phyloP scores from a whole-genome alignment of 2,329 filamentous ascomycete genomes.

The Ustulina deusta region DNA sequence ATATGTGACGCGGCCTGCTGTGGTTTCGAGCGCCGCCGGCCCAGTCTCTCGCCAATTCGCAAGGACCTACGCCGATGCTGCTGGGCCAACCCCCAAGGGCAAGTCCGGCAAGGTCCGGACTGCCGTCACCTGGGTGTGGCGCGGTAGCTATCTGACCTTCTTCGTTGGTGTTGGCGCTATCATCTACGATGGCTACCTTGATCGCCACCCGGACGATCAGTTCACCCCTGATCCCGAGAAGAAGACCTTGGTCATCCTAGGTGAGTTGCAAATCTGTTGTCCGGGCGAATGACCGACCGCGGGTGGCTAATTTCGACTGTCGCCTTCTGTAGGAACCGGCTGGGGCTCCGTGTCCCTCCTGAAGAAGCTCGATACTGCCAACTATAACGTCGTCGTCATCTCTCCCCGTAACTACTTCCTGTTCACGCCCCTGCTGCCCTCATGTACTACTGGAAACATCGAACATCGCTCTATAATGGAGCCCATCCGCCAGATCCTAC shows the following conservation, averaged over 20 bases:
- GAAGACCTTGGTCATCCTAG: conserved; percentile 96
- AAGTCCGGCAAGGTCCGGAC: conserved; percentile 72
- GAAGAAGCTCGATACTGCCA: conserved; percentile 98
- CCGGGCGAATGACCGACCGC: conserved; percentile 36
- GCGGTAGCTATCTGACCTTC: conserved; percentile 80
- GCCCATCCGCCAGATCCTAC: conserved; percentile 93
- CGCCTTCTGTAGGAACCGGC: conserved; percentile 76
- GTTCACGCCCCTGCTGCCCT: conserved; percentile 96
- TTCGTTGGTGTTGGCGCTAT: conserved; percentile 77
- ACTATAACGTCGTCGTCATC: conserved; percentile 98
- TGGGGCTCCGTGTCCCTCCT: conserved; percentile 96
- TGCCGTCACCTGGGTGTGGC: conserved; percentile 84
- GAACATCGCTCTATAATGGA: conserved; percentile 99
- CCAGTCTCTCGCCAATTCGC: conserved; percentile 56
- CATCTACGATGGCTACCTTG: conserved; percentile 83
- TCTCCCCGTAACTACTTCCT: conserved; percentile 99
- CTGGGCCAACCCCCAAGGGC: conserved; percentile 60
- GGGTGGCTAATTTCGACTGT: conserved; percentile 29
- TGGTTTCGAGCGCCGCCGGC: conserved; percentile 53
- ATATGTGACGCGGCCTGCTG: conserved; percentile 50
- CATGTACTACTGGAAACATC: conserved; percentile 96
- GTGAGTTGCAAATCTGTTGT: conserved; percentile 62
- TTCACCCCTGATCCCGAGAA: conserved; percentile 82
- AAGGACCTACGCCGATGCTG: conserved; percentile 64
- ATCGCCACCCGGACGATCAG: conserved; percentile 86